A percentile compares a stretch with the other conserved stretches of the same genome.
These are phyloP conservation scores for Turnera subulata DNA, from an alignment of 345 rosid species.

Conservation along the genomic window DNA sequence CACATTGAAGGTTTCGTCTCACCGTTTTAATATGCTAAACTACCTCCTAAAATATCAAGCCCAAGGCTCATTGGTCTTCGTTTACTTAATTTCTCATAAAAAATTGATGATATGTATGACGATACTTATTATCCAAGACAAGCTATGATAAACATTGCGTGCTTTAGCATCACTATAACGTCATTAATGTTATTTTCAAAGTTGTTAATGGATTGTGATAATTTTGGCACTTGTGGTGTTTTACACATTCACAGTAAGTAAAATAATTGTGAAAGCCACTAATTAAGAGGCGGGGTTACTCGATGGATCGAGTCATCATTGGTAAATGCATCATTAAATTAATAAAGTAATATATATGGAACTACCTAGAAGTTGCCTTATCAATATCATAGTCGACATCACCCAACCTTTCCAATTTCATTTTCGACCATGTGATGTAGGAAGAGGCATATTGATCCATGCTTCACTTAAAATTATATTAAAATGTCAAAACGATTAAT, in stretches of 20 bases:
- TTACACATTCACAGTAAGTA: neutral
- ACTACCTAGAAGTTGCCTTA: neutral
- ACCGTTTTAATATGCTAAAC: constrained; percentile 16
- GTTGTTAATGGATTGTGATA: neutral
- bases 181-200: constrained; percentile 10
- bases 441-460: too few species aligned
- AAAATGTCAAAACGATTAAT: too few species aligned
- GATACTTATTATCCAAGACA: constrained; percentile 19
- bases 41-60: too few species aligned
- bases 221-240: neutral
- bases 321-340: too few species aligned
- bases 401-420: too few species aligned
- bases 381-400: neutral
- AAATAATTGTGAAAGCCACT: neutral
- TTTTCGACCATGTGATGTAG: too few species aligned
- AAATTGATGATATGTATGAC: neutral
- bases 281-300: too few species aligned
- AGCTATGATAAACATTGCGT: constrained; percentile 20
- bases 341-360: neutral
- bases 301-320: too few species aligned
- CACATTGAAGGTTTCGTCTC: constrained; percentile 30
- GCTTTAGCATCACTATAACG: constrained; percentile 25
- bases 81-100: neutral
- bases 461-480: too few species aligned
- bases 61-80: too few species aligned